Percentiles rank a stretch among this genome's conserved stretches.
These are phyloP conservation scores for Penicillium alfredii DNA, from an alignment of 495 filamentous ascomycete species.

Conservation along the genomic window DNA sequence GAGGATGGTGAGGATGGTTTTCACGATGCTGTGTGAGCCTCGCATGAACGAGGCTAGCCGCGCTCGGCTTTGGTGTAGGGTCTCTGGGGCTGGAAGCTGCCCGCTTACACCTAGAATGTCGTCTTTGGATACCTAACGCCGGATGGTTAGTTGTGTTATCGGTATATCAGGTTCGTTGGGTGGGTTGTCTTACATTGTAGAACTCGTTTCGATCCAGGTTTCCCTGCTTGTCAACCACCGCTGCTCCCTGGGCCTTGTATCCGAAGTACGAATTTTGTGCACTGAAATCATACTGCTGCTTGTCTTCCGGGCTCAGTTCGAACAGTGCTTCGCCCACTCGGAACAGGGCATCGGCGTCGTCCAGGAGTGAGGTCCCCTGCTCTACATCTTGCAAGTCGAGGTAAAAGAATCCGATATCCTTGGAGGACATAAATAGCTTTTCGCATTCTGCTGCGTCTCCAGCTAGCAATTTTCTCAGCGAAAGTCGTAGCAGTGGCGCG, in stretches of 20 bases:
- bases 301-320: slow-evolving; percentile 46
- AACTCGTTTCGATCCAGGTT: slow-evolving; percentile 55
- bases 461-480: slow-evolving; percentile 42
- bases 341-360: slow-evolving; percentile 44
- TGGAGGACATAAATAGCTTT: slow-evolving; percentile 42
- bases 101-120: slow-evolving; percentile 44
- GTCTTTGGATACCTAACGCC: slow-evolving; percentile 46
- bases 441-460: slow-evolving; percentile 36
- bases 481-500: slow-evolving; percentile 50
- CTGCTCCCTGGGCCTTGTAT: slow-evolving; percentile 51
- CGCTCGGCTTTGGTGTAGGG: slow-evolving; percentile 32
- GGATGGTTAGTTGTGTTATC: slow-evolving; percentile 1
- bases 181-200: slow-evolving; percentile 46
- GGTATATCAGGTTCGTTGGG: not conserved
- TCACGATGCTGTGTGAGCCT: slow-evolving; percentile 44
- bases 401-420: slow-evolving; percentile 60
- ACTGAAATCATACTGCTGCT: slow-evolving; percentile 47
- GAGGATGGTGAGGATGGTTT: slow-evolving; percentile 44
- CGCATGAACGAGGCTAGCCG: slow-evolving; percentile 43
- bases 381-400: slow-evolving; percentile 44
- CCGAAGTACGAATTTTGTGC: slow-evolving; percentile 40
- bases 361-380: slow-evolving; percentile 34
- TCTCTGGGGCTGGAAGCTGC: slow-evolving; percentile 39
- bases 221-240: slow-evolving; percentile 47
- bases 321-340: slow-evolving; percentile 41